Conservation (phyloP, 2,329 filamentous ascomycete species). For the Iodosphaeria phyllophila region DNA sequence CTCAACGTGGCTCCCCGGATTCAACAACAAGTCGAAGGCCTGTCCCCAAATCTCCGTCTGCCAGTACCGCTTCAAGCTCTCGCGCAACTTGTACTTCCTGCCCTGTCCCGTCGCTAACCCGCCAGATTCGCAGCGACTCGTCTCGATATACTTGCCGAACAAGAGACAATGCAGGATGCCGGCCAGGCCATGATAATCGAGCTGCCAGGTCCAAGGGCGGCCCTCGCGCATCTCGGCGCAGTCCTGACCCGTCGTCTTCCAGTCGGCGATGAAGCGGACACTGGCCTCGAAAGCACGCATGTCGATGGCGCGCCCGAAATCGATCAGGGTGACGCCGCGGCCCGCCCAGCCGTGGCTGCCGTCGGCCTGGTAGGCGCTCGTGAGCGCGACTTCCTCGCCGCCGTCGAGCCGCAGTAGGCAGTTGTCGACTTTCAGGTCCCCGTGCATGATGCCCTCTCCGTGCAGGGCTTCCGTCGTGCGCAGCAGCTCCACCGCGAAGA, state of each 20-base stretch:
- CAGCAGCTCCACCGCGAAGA: constrained; percentile 81
- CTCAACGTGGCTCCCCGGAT: constrained; percentile 51
- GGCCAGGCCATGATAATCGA: constrained; percentile 87
- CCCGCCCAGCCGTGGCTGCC: constrained; percentile 62
- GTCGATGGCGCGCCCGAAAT: constrained; percentile 89
- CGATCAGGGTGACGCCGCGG: constrained; percentile 74
- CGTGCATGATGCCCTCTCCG: constrained; percentile 61
- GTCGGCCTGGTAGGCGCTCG: constrained; percentile 48
- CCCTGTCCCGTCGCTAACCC: constrained; percentile 34
- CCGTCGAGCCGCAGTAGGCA: constrained; percentile 70
- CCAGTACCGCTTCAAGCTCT: constrained; percentile 88
- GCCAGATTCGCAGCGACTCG: constrained; percentile 34
- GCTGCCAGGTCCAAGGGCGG: constrained; percentile 91
- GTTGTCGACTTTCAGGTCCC: constrained; percentile 91
- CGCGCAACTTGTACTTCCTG: constrained; percentile 62
- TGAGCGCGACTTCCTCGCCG: constrained; percentile 25
- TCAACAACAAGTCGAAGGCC: constrained; percentile 71
- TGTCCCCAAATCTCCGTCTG: constrained; percentile 79
- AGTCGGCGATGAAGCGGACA: constrained; percentile 86
- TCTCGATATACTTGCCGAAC: constrained; percentile 92
- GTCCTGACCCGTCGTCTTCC: constrained; percentile 74
- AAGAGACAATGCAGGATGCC: constrained; percentile 75
- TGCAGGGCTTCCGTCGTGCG: constrained; percentile 82
- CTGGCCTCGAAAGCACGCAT: constrained; percentile 65
- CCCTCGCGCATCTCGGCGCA: constrained; percentile 92